Conservation (phyloP, 2,329 filamentous ascomycete genomes). For the Pseudocercospora fuligena region DNA sequence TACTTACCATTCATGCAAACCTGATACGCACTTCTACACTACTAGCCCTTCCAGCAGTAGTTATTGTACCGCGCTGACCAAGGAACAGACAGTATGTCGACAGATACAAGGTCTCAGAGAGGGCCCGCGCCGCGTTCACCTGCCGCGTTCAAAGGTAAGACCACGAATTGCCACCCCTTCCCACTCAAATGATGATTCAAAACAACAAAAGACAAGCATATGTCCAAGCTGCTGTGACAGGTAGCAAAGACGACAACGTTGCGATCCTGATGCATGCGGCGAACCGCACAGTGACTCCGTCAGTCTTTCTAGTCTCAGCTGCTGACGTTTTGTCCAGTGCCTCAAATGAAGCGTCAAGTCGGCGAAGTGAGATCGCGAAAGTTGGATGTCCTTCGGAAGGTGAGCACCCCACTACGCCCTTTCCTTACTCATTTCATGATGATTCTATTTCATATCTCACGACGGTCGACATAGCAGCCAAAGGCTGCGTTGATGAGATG, state of each 20-base stretch:
- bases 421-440: slow-evolving; percentile 36
- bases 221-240: slow-evolving; percentile 46
- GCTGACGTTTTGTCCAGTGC: neutral
- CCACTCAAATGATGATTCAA: slow-evolving; percentile 38
- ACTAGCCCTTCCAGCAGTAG: neutral
- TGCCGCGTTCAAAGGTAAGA: neutral
- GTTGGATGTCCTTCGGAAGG: slow-evolving; percentile 1
- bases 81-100: neutral
- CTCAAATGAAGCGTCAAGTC: neutral
- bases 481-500: slow-evolving; percentile 46
- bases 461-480: slow-evolving; percentile 49
- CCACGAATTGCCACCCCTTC: too few species aligned
- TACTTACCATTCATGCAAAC: slow-evolving; percentile 46
- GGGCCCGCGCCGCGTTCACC: neutral
- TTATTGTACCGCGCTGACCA: neutral
- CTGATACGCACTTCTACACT: slow-evolving; percentile 6
- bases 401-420: neutral
- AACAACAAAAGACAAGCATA: slow-evolving; percentile 47
- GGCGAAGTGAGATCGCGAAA: neutral
- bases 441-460: slow-evolving; percentile 44
- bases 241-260: slow-evolving; percentile 43
- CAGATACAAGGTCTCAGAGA: neutral
- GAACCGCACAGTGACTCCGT: neutral
- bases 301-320: neutral
- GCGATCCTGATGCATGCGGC: slow-evolving; percentile 31